phyloP scores from a whole-genome alignment of 202 grass and related monocot genomes.

The Hordeum pubiflorum region DNA sequence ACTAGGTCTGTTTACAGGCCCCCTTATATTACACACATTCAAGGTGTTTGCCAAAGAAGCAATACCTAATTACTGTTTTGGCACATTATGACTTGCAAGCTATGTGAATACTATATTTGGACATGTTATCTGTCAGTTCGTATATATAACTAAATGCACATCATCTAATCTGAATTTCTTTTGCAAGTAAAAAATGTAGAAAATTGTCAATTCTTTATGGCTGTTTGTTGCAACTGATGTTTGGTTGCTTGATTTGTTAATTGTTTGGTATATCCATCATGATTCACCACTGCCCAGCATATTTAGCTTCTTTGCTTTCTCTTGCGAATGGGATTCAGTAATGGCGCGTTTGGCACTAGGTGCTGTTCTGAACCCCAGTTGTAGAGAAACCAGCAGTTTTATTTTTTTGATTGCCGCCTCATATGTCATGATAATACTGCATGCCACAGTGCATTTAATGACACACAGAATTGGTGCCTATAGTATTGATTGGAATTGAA shows the following conservation, averaged over 20 bases:
- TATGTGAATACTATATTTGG: not conserved
- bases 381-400: no score
- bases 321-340: not conserved
- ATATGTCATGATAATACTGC: not conserved
- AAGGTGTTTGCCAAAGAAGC: not conserved
- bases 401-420: not conserved
- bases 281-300: not conserved
- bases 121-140: not conserved
- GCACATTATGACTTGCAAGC: not conserved
- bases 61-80: not conserved
- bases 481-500: not conserved
- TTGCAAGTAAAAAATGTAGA: not conserved
- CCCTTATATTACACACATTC: not conserved
- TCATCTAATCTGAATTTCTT: not conserved
- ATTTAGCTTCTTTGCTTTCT: conserved; percentile 16
- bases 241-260: not conserved
- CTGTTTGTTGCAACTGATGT: not conserved
- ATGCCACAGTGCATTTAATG: not conserved
- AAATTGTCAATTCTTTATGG: not conserved
- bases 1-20: not conserved
- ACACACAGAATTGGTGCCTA: not conserved
- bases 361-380: no score
- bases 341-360: not conserved
- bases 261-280: not conserved
- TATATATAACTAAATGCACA: not conserved